Evolutionary conservation across 192 early-diverging fungal genomes (phyloP), one percentile per base, ranked within the genome.

Genomic region (Coemansia sp.): DNA sequence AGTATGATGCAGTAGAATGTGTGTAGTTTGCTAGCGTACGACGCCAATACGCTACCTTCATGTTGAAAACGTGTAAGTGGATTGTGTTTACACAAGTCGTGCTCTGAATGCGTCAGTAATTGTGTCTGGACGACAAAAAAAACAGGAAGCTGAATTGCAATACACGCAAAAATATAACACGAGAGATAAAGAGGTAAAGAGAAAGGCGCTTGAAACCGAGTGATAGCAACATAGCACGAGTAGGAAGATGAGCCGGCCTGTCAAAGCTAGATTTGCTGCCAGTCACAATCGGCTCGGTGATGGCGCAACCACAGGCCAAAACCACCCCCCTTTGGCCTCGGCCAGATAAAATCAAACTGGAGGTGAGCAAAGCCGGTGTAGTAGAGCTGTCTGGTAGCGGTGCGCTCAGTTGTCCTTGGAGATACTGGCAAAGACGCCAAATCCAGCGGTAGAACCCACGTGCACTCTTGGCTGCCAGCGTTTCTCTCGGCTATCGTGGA

Each of bases 11-110:
- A 48, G 19, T 48, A 9, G 46, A 48, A 6, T 31, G 27, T 2
- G 31, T 17, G 31, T 17, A 17, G 24, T 9, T 6, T 10, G 29
- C 19, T 33, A 48, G 54, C 31, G 14, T 7, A 6, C 54, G 31
- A 10, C 33, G 16, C 16, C 54, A 56, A 56, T 56, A 56, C 31
- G 31, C 31, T 56, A 56, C 54, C 54, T 56, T 56, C 54, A 56
- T 56, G 54, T 16, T 56, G 29, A 5, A 31, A 53, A 27, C 51
- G 37, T 29, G 64, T 6, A 42, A 40, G 46, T 19, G 27, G 11
- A n/a, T 11, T 31, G 27, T 53, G 27, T 10, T 27, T 27, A 17
- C n/a, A 53, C 4, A 1, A 53, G 27, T 8, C n/a, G 46, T 48
- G 46, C 46, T n/a, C 19, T 48, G n/a, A 48, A 21, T 53, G 51